phyloP scores from a whole-genome alignment of 2,329 filamentous ascomycete species.

The Fusarium ramigenum region DNA sequence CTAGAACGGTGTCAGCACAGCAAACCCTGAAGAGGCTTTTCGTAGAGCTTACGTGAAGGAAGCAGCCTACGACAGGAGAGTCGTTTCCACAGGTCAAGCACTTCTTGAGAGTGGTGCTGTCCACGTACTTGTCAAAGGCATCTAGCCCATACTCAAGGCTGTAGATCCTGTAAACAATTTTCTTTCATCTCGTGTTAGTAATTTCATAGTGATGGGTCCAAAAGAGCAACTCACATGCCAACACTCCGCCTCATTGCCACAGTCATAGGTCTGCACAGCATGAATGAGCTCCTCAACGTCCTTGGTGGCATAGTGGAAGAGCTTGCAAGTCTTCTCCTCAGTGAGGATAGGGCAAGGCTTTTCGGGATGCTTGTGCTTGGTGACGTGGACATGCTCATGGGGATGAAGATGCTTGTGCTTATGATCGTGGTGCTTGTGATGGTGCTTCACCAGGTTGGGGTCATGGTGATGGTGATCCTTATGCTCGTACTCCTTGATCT shows the following conservation, averaged over 20 bases:
- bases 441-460: slow-evolving; percentile 2
- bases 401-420: slow-evolving; percentile 24
- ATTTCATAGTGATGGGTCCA: too few relatives aligned
- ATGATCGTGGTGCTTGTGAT: slow-evolving; percentile 26
- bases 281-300: slow-evolving; percentile 38
- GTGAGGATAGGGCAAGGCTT: slow-evolving; percentile 32
- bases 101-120: slow-evolving; percentile 39
- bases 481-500: slow-evolving; percentile 2
- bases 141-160: slow-evolving; percentile 43
- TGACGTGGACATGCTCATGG: slow-evolving; percentile 17
- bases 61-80: slow-evolving; percentile 41
- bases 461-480: slow-evolving; percentile 15
- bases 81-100: slow-evolving; percentile 40
- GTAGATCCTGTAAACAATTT: slow-evolving; percentile 37
- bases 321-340: slow-evolving; percentile 35
- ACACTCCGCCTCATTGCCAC: slow-evolving; percentile 34
- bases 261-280: slow-evolving; percentile 26
- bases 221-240: slow-evolving; percentile 34
- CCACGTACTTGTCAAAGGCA: slow-evolving; percentile 40
- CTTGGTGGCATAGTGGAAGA: slow-evolving; percentile 37
- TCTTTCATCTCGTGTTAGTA: slow-evolving; percentile 28
- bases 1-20: slow-evolving; percentile 14
- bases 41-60: slow-evolving; percentile 29
- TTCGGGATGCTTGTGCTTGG: slow-evolving; percentile 28
- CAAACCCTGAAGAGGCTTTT: neutral